Evolutionary conservation across 441 rosid genomes (phyloP).

Genomic region (Erysimum pusillum): DNA sequence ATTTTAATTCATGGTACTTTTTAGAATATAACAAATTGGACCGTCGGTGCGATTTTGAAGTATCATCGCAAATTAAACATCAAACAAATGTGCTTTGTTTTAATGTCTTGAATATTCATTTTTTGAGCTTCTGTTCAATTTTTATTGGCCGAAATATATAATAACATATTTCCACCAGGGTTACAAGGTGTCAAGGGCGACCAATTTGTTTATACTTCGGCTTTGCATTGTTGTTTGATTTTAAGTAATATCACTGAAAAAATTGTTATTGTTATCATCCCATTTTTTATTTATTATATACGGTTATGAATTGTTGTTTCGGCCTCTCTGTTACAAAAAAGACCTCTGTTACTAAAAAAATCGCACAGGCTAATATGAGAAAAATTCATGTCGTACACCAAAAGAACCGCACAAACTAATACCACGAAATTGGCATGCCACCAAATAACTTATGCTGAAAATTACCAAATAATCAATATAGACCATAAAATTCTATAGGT

Average conservation of each 20-base stretch:
- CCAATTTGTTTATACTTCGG: neutral
- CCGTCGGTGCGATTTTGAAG: conserved; percentile 39
- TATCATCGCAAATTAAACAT: conserved; percentile 32
- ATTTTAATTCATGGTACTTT: neutral
- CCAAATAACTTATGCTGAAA: neutral
- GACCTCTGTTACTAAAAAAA: no score
- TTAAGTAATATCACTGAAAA: neutral
- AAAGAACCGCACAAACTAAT: no score
- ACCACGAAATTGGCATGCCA: no score
- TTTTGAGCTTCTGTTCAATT: conserved; percentile 26
- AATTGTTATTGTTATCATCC: neutral
- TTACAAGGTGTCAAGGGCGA: neutral
- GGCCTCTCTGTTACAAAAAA: no score
- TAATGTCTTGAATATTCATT: conserved; percentile 19
- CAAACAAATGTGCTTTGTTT: conserved; percentile 42
- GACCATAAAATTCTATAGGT: no score
- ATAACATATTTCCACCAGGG: neutral
- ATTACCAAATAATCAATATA: no score
- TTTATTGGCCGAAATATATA: neutral
- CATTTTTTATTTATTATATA: no score
- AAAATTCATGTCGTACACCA: no score
- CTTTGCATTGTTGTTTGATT: conserved; percentile 15
- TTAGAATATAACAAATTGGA: conserved; percentile 15
- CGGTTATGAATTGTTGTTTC: no score
- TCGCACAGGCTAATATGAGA: no score